Evolutionary conservation across 352 stramenopile species (phyloP), one percentile per base, ranked within the genome.

Genomic region (Phytophthora citricola): DNA sequence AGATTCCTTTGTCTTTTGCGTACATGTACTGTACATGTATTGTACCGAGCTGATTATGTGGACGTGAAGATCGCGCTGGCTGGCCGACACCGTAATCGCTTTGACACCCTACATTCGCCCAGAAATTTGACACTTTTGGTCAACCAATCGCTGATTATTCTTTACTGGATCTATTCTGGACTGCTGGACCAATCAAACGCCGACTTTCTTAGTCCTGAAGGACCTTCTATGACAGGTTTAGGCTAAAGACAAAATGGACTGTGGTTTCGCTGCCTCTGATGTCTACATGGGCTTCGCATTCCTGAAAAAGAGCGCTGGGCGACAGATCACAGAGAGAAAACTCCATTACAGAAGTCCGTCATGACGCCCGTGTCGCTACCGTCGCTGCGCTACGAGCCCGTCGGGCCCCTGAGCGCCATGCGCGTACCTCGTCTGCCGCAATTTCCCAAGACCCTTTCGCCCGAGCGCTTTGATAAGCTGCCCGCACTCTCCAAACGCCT

Each of bases 291-390:
- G 34, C 32, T 44, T 36, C 22, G 22, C 56, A 61, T 71, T 66
- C 54, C 32, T 49, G 6, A 62, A 66, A 53, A 47, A 40, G 29
- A 39, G 47, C 20, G 12, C 36, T 47, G 15, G 26, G 14, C 17
- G 40, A 67, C 24, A 62, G 11, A 38, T 29, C 26, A 12, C 2
- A n/a, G 5, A 45, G 12, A n/a, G 24, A 43, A 29, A 26, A 36
- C 8, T 36, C 10, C 29, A 34, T 34, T 10, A 10, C 36, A 41
- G 36, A 17, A 20, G 7, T 24, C 17, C 10, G 31, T 11, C 29
- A 67, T 63, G 57, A 60, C 57, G 14, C 63, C 63, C 17, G 32
- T 72, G 26, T 46, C 58, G 6, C 52, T 73, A 31, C 64, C 64
- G 26, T 64, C 64, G 26, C 58, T 73, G 24, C 64, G 52, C 43